Conservation (phyloP, 306 rosid species). For the Aeschynomene evenia region DNA sequence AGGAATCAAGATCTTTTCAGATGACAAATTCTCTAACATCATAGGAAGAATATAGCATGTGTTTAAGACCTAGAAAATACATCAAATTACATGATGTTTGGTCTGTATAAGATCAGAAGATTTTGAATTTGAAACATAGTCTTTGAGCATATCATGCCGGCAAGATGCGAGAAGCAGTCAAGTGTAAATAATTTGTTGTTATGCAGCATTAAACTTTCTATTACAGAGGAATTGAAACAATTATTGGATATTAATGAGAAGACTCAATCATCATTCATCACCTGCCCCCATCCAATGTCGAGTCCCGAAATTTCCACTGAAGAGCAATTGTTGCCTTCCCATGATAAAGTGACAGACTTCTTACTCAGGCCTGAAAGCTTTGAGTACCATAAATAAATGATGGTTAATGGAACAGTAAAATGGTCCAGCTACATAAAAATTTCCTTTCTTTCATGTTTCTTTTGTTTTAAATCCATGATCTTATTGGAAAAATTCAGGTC, state of each 20-base stretch:
- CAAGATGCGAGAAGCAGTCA: conserved; percentile 13
- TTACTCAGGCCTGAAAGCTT: conserved; percentile 76
- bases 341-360: conserved; percentile 62
- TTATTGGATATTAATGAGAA: conserved; percentile 20
- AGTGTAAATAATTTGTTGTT: not conserved
- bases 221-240: conserved; percentile 25
- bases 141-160: not conserved
- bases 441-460: not conserved
- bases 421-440: not conserved
- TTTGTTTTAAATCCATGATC: conserved; percentile 1
- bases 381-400: conserved; percentile 34
- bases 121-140: conserved; percentile 9
- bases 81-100: conserved; percentile 15
- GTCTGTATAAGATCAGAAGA: not conserved
- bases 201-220: conserved; percentile 11
- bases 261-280: conserved; percentile 31
- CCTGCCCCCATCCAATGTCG: conserved; percentile 99
- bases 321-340: conserved; percentile 62
- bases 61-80: not conserved
- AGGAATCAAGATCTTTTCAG: conserved; percentile 32
- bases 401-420: conserved; percentile 25
- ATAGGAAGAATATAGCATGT: not conserved
- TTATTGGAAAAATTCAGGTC: not conserved
- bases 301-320: conserved; percentile 87
- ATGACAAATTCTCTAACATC: not conserved